Evolutionary conservation across 2,329 filamentous ascomycete genomes (phyloP).

Genomic region (Chaetomiaceae sp.): DNA sequence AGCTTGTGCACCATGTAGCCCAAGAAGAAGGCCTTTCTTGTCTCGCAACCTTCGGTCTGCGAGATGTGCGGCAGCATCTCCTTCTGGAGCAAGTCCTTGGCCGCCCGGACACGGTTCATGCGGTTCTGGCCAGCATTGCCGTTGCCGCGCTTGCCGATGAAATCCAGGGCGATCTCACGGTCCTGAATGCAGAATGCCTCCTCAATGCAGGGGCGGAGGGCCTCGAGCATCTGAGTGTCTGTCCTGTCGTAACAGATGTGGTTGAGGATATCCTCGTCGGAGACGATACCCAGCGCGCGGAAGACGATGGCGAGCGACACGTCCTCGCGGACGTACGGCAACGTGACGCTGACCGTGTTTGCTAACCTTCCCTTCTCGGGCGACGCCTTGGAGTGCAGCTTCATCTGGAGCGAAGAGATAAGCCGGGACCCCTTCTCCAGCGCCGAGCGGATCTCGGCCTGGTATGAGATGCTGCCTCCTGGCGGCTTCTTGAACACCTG

Average conservation of each 20-base stretch:
- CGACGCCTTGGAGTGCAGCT: conserved; percentile 82
- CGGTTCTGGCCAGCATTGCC: conserved; percentile 65
- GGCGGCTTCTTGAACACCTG: conserved; percentile 98
- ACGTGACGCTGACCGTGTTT: conserved; percentile 80
- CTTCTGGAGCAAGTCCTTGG: conserved; percentile 92
- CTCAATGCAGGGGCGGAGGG: conserved; percentile 94
- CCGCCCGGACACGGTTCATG: conserved; percentile 87
- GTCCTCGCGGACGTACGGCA: conserved; percentile 91
- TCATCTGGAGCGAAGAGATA: conserved; percentile 88
- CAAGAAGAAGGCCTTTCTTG: conserved; percentile 93
- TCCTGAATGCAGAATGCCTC: conserved; percentile 96
- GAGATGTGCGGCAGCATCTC: conserved; percentile 96
- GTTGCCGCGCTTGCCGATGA: conserved; percentile 86
- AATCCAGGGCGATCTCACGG: conserved; percentile 87
- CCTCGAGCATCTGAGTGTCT: conserved; percentile 95
- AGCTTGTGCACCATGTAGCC: conserved; percentile 99
- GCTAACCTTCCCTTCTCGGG: conserved; percentile 74
- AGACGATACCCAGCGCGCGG: conserved; percentile 89
- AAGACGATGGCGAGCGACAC: conserved; percentile 95
- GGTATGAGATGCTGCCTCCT: conserved; percentile 87
- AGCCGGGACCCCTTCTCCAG: conserved; percentile 93
- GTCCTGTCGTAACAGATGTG: conserved; percentile 95
- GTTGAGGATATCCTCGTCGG: conserved; percentile 95
- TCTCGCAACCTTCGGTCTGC: conserved; percentile 89
- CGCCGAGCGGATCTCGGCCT: conserved; percentile 93